Base-by-base conservation (phyloP, 805 yeast genomes). In the Candida mattraensis region DNA sequence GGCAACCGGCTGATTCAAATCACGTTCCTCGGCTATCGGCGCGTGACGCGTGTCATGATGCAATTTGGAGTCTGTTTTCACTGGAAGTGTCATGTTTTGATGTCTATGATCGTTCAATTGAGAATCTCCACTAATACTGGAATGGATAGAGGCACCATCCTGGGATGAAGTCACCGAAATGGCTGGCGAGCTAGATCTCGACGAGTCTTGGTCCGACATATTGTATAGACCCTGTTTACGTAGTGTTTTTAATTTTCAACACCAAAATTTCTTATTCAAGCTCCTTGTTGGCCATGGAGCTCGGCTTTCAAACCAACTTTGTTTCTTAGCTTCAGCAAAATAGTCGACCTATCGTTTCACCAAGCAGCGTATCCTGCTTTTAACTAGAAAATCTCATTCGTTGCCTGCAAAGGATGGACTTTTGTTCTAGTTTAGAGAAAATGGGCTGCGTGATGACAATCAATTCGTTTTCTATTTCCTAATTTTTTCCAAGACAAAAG, bases 101-200 rank as follows among this genome's bases (percentile, higher is more conserved):
- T 61, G 39, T 40, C 67, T 53, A 33, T 62, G 67, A 33, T 62
- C 68, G 36, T 63, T 58, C 31, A 63, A 40, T 18, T 48, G 50
- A 5, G 63, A 56, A 30, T 61, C 66, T 17, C 58, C 66, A 38
- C 64, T 60, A 25, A 63, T 59, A 15, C 55, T 50, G 12, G 67
- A 62, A 26, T 59, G 62, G 16, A 56, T 42, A 0, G 63, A 58
- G 15, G 52, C 50, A 24, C 45, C 61, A 22, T 59, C 63, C 17
- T 53, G 45, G n/a, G 59, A 44, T 2, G 63, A 58, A 11, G 50
- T 52, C 13, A 49, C 50, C 5, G 60, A 51, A 24, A 50, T 51
- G 3, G 51, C 54, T 27, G 55, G 58, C 9, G 60, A 56, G 16
- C 41, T 38, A 18, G 49, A 41, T 39, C 51, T 44, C 3, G 55